Evolutionary conservation across 345 rosid species (phyloP), one percentile per base, ranked within the genome.

Genomic region (Syzygium aqueum): DNA sequence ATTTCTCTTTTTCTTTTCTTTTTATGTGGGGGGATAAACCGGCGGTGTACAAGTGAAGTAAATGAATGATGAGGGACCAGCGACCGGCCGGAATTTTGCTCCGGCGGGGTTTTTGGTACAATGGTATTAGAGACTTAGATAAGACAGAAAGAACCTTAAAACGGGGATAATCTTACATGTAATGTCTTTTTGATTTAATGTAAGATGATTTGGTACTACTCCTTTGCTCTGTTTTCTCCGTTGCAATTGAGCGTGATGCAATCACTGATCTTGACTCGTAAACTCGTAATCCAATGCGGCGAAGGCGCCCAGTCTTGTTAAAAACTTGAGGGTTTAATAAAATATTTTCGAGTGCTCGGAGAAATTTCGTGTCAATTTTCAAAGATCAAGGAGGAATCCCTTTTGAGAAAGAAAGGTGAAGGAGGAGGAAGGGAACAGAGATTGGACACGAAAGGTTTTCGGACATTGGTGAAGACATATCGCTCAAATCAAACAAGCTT

Each of bases 21-120:
- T 67, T 67, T 67, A 28, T n/a, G 49, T 50, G 85, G 33, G 33
- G 33, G 85, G 85, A 51, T 52, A 23, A 84, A 10, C 59, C 89
- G 90, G 90, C 91, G 84, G 61, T 88, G 90, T 78, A 87, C 33
- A 52, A 85, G 73, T 46, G 54, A 46, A 87, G 54, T 77, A 85
- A 86, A 87, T 84, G 77, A 67, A 85, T 33, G 85, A 85, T 33
- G 85, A 86, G 63, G 40, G 28, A 61, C 27, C 33, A 25, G 53
- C 30, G 51, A 57, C 11, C 8, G 86, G 21, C 10, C 63, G 33
- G 85, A 52, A 73, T 73, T 84, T 84, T 84, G 46, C 37, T 84
- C 85, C 85, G 59, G 85, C 37, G 54, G 46, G 40, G 23, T 54
- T 84, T 84, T 84, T 25, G n/a, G 59, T 53, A 17, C 25, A 30